Evolutionary conservation across 176 grass and related monocot species (phyloP), one percentile per base, ranked within the genome.

Genomic region (Alopecurus myosuroides): DNA sequence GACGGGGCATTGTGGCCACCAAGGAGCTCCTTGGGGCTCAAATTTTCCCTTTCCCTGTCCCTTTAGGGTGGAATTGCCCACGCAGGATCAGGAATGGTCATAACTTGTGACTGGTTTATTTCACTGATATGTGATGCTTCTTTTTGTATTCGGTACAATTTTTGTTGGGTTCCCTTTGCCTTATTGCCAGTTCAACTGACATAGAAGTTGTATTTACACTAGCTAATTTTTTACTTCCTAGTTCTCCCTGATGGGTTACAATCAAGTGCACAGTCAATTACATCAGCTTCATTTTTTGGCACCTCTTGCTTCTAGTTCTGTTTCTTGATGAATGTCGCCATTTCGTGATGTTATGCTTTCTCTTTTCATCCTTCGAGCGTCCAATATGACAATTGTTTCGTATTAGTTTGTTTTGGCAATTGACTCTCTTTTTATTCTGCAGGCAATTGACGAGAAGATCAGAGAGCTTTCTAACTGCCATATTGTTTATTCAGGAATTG

Each of bases 371-470:
- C 41, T 37, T 57, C 74, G 37, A 57, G 50, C 20, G 10, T 5
- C 33, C 20, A 56, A 77, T 57, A 31, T 50, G 44, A 46, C 15
- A 70, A 25, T 42, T 23, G 22, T 11, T 67, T 37, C 9, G 33
- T 67, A 67, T 66, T 9, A 34, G 31, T 35, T 64, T 34, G 17
- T 36, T 67, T 67, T 42, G 33, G 5, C 45, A 51, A 34, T 36
- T 80, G 29, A 83, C 44, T 85, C 25, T 58, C 57, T 42, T 78
- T 84, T 34, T 51, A 57, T 26, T 81, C 63, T 92, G 30, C 86
- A 99, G 97, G 89, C 97, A 85, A 96, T 99, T 88, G 97, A 99
- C 74, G 97, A 99, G 86, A 99, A 96, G 71, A 99, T 99, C 66
- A 96, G 92, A 89, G 97, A 99, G 14, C 93, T 99, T 82, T 99